phyloP scores from a whole-genome alignment of 1,284 basidiomycete species.

The Cryptococcus wingfieldii region DNA sequence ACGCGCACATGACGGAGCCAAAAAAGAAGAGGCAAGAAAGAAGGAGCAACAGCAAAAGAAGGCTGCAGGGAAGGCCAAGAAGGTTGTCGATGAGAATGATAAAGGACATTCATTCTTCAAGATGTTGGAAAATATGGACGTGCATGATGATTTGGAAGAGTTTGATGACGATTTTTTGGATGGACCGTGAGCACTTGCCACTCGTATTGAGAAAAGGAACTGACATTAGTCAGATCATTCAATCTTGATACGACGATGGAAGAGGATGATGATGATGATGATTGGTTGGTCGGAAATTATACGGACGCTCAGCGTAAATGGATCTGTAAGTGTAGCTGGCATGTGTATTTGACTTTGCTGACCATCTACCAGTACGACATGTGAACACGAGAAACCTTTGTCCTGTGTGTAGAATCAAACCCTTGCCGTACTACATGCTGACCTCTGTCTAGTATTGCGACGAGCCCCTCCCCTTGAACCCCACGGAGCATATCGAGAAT shows the following conservation, averaged over 20 bases:
- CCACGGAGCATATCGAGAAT: slow-evolving; percentile 12
- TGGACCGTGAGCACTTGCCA: slow-evolving; percentile 5
- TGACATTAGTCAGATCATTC: neutral
- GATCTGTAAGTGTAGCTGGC: too few relatives aligned
- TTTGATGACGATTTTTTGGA: slow-evolving; percentile 4
- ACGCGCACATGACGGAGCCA: too few relatives aligned
- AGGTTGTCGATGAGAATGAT: neutral
- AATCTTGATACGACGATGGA: neutral
- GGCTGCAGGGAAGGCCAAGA: neutral
- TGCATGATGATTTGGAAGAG: slow-evolving; percentile 3
- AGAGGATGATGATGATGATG: slow-evolving; percentile 6
- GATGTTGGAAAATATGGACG: slow-evolving; percentile 1
- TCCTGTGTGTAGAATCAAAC: slow-evolving; percentile 9
- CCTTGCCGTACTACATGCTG: neutral
- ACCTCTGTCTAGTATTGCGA: slow-evolving; percentile 19
- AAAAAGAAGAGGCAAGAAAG: neutral
- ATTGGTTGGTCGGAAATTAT: slow-evolving; percentile 5
- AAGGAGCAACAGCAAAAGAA: neutral
- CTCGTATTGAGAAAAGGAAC: neutral
- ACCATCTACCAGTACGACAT: neutral
- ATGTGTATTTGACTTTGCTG: too few relatives aligned
- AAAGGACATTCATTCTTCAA: slow-evolving; percentile 7
- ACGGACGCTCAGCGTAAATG: neutral
- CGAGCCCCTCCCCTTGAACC: slow-evolving; percentile 19
- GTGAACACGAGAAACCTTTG: slow-evolving; percentile 5